Conservation (phyloP, 805 yeast genomes). For the Wickerhamomyces kurtzmanii region DNA sequence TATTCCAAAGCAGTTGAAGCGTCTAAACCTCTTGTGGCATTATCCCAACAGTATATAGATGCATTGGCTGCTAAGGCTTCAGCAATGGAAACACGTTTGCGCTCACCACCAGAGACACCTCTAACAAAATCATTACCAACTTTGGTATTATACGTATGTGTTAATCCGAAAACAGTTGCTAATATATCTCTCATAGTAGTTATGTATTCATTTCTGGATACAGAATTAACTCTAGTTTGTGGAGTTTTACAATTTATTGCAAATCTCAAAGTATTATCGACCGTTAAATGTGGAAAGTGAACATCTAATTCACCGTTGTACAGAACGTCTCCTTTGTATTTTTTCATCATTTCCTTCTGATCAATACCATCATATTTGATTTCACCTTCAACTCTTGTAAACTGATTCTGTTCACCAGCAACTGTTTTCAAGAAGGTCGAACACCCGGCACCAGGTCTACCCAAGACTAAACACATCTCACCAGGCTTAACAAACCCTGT, state of each 20-base stretch:
- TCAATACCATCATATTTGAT: constrained; percentile 53
- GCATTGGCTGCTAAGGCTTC: constrained; percentile 65
- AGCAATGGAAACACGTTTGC: constrained; percentile 77
- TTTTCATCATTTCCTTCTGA: constrained; percentile 47
- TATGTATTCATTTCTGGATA: constrained; percentile 38
- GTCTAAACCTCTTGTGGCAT: constrained; percentile 81
- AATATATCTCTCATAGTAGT: constrained; percentile 34
- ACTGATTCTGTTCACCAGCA: constrained; percentile 42
- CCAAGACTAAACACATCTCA: constrained; percentile 60
- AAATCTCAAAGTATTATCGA: constrained; percentile 60
- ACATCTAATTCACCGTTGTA: constrained; percentile 57
- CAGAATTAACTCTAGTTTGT: constrained; percentile 33
- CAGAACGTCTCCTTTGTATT: constrained; percentile 45
- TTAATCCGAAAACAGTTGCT: constrained; percentile 47
- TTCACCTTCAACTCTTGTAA: constrained; percentile 34
- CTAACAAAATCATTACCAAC: constrained; percentile 56
- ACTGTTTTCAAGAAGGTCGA: constrained; percentile 58
- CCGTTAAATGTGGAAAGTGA: constrained; percentile 72
- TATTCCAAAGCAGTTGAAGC: constrained; percentile 78
- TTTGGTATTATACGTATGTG: constrained; percentile 48
- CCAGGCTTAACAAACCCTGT: constrained; percentile 44
- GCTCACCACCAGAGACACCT: constrained; percentile 81
- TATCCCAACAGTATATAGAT: constrained; percentile 63
- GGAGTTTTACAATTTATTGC: constrained; percentile 69
- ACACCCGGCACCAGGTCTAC: constrained; percentile 78